Base-by-base conservation (phyloP, 179 eudicot species). In the Heliamphora pulchella region DNA sequence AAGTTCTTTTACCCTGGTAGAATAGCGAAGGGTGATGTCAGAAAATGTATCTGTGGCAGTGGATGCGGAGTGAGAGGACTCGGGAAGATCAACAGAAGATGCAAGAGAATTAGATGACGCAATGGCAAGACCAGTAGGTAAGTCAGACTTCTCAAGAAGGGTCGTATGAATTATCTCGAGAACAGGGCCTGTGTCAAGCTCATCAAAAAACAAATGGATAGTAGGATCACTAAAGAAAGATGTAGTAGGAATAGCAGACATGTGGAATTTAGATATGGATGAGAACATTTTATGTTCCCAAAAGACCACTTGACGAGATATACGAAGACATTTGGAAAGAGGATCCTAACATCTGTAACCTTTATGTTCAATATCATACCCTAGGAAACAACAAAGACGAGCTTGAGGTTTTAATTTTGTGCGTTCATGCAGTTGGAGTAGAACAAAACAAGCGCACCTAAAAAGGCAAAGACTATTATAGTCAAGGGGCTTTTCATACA, bases 401-500 rank as follows among this genome's bases (percentile, higher is more conserved):
- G 82, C 31, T 0, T 61, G 18, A 9, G 74, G 78, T 47, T 74
- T 1, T 10, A 80, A 11, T 31, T 80, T 80, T 3, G 72, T 51
- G 2, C 69, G 48, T 15, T 74, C 78, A 62, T 74, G 53, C 13
- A 65, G 53, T 15, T 65, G 65, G 0, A 62, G 61, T 2, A 74
- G 9, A 17, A 71, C 55, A 79, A 79, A 79, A 71, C 70, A 79
- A 6, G 77, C 81, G 58, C 18, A 71, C 3, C 78, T 51, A 48
- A 59, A 80, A 14, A 61, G 53, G 1, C 18, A 8, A 47, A 73
- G 71, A 20, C 9, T 41, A 73, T 50, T 15, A 62, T 43, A 80
- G n/a, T 14, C 15, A 20, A 47, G 82, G 18, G n/a, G 7, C n/a
- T 4, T 17, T 7, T 44, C 77, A 80, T 71, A 62, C 2, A 80